A percentile compares a stretch with the other conserved stretches of the same genome.
These are phyloP conservation scores for Neurospora crassa DNA, from an alignment of 2,329 filamentous ascomycete genomes.

Conservation along the genomic window DNA sequence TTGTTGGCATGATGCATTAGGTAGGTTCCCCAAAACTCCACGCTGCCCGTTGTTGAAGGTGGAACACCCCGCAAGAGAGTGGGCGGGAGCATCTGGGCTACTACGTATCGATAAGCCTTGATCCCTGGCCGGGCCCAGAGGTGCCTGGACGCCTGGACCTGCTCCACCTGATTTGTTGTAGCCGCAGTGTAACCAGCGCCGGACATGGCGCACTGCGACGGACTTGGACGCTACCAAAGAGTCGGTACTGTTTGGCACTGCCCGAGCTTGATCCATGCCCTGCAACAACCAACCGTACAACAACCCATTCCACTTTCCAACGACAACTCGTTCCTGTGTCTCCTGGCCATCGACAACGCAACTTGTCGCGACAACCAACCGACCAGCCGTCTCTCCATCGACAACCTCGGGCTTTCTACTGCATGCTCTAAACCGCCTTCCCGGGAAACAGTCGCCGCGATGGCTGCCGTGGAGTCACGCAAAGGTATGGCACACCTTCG, in stretches of 20 bases:
- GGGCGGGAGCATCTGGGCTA: neutral
- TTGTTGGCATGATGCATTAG: neutral
- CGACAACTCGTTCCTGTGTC: neutral
- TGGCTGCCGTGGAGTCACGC: slow-evolving; percentile 21
- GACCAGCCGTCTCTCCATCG: neutral
- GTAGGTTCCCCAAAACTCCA: neutral
- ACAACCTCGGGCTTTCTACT: neutral
- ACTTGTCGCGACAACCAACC: neutral
- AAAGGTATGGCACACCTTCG: slow-evolving; percentile 16
- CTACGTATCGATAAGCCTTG: neutral
- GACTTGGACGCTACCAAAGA: neutral
- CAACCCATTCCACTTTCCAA: neutral
- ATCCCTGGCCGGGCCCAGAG: neutral
- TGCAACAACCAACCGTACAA: slow-evolving; percentile 7
- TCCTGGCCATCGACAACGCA: neutral
- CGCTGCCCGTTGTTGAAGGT: neutral
- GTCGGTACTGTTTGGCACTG: neutral
- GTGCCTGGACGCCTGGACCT: neutral
- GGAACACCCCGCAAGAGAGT: neutral
- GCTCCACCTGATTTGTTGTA: neutral
- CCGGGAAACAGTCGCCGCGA: neutral
- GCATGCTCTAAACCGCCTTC: neutral
- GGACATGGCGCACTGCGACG: neutral
- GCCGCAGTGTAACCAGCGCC: neutral
- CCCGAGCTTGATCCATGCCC: slow-evolving; percentile 1